Percentiles rank a stretch among this genome's conserved stretches.
phyloP scores from a whole-genome alignment of 163 green algal genomes.

The Chlorella variabilis region DNA sequence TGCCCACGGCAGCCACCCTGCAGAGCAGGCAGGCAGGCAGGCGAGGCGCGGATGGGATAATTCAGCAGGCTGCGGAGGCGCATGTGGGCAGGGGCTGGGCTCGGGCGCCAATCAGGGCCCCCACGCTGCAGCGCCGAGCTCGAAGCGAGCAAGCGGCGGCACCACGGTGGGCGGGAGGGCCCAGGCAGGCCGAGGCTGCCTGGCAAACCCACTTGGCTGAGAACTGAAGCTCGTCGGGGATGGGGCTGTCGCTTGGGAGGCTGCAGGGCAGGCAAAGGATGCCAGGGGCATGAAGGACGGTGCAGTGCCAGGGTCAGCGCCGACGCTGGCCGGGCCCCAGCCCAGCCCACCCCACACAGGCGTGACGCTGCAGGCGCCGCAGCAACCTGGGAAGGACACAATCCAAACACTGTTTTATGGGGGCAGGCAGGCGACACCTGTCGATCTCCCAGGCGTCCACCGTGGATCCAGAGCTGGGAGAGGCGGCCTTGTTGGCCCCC shows the following conservation, averaged over 20 bases:
- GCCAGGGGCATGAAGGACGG: neutral
- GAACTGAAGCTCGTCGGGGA: neutral
- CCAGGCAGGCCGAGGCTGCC: neutral
- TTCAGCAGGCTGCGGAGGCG: too few species aligned
- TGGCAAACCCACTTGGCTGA: neutral
- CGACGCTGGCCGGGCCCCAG: too few species aligned
- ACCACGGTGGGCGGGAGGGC: neutral
- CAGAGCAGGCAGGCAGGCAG: neutral
- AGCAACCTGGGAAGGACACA: too few species aligned
- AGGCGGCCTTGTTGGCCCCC: neutral
- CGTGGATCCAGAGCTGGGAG: neutral
- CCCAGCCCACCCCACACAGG: too few species aligned
- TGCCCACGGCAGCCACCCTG: conserved; percentile 11
- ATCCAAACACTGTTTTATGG: too few species aligned
- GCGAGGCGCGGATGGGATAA: too few species aligned
- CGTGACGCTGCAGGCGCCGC: too few species aligned
- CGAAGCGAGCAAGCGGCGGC: too few species aligned
- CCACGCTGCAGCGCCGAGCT: too few species aligned
- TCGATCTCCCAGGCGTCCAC: neutral
- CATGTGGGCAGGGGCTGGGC: too few species aligned
- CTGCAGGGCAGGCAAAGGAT: neutral
- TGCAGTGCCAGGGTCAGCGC: too few species aligned
- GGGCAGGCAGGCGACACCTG: neutral
- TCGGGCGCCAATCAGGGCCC: too few species aligned
- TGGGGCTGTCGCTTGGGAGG: neutral